Evolutionary conservation across 176 grass and related monocot genomes (phyloP).

Genomic region (Zoysia pacifica): DNA sequence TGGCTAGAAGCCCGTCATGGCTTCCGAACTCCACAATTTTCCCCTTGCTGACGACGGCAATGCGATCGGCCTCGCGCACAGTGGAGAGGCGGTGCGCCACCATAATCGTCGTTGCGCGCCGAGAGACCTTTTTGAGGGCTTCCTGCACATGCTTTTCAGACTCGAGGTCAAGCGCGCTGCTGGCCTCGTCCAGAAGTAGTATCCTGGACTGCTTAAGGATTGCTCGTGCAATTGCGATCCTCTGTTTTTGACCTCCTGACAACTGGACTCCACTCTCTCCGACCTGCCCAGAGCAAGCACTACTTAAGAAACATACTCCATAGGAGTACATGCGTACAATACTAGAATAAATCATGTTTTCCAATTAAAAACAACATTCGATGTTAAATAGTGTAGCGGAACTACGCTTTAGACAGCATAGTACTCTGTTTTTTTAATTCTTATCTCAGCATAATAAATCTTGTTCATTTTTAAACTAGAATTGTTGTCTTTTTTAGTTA

Average conservation of each 20-base stretch:
- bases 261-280: conserved; percentile 66
- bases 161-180: conserved; percentile 62
- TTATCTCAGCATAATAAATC: no score
- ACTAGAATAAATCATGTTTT: no score
- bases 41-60: conserved; percentile 52
- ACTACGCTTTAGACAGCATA: no score
- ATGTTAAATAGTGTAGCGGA: no score
- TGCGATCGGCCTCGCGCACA: conserved; percentile 52
- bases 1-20: conserved; percentile 11
- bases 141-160: conserved; percentile 61
- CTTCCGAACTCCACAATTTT: conserved; percentile 17
- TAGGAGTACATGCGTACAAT: no score
- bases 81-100: conserved; percentile 63
- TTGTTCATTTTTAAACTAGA: no score
- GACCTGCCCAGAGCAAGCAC: conserved; percentile 17
- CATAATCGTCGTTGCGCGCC: conserved; percentile 44
- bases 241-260: conserved; percentile 64
- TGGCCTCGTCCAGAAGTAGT: conserved; percentile 55
- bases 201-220: conserved; percentile 57
- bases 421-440: no score
- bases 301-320: neutral
- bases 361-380: no score
- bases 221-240: conserved; percentile 57
- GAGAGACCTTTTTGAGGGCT: conserved; percentile 24
- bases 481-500: no score